Base-by-base conservation (phyloP, 257 asterid species). In the Phtheirospermum japonicum region DNA sequence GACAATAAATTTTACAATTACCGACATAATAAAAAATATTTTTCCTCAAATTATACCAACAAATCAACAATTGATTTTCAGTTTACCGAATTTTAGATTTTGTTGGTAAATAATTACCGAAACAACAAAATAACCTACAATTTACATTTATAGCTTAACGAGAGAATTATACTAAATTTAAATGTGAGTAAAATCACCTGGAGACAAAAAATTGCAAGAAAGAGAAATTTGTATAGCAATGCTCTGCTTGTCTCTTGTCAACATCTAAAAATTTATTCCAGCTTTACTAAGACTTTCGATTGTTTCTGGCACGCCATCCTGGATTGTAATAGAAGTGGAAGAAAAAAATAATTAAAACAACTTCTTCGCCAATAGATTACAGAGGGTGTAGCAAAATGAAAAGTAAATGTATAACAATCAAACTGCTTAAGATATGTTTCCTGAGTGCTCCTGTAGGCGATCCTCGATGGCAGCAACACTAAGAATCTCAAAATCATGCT, bases 401-500 rank as follows among this genome's bases (percentile, higher is more conserved):
- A 67, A 36, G 53, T 2, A 60, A 40, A 54, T 13, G 7, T 31
- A 28, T 65, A 4, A 59, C 68, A 62, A 43, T 51, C 45, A 48
- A 39, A 64, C 64, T 65, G 49, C 61, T 42, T 9, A 13, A 68
- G 65, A 63, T 56, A 48, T 67, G 71, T 71, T 65, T 58, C 26
- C 43, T 52, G 52, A 28, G 73, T 49, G 74, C 71, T 89, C 99
- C 96, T 93, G 99, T 19, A 93, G 80, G 46, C 96, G 95, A 71
- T 93, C 99, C 81, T 93, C 99, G 60, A 89, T 93, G 58, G 99
- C 99, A 73, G 97, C 99, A 69, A 89, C 92, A 64, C 99, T 97
- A 70, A 93, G 92, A 75, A 93, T 75, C 75, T 89, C 95, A 37
- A 93, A 70, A 75, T 77, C 87, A 63, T 73, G 95, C 84, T 93